These are phyloP conservation scores for Symbiodinium pilosum DNA, from an alignment of 73 alveolate genomes.

Conservation along the genomic window DNA sequence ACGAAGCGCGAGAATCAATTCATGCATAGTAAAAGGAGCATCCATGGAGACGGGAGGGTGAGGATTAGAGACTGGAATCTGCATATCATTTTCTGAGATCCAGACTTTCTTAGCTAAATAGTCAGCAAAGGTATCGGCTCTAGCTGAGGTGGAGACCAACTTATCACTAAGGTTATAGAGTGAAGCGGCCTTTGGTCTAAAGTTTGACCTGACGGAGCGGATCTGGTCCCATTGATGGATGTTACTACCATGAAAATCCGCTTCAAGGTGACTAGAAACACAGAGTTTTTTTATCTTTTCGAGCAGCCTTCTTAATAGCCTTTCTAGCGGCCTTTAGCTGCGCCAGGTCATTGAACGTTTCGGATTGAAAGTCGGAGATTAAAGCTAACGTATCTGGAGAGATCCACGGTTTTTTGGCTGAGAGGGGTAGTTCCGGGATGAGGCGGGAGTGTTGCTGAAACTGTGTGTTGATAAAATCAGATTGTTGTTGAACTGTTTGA, in stretches of 20 bases:
- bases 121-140: background rate
- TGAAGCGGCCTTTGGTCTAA: background rate
- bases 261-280: no score
- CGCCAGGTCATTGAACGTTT: background rate
- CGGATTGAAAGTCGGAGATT: background rate
- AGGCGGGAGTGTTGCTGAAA: background rate
- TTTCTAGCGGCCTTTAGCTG: background rate
- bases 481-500: background rate
- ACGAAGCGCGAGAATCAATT: no score
- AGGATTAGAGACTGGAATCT: background rate
- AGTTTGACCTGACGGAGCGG: background rate
- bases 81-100: background rate
- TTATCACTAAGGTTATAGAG: background rate
- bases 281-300: background rate
- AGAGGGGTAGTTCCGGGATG: background rate
- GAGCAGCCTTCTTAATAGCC: background rate
- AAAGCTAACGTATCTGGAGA: background rate
- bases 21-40: background rate
- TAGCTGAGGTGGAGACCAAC: background rate
- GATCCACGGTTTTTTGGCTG: background rate
- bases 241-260: background rate
- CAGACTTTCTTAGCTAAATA: no score
- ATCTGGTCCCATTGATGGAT: background rate
- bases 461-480: background rate
- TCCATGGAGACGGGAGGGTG: background rate